Conservation (phyloP, 2,329 filamentous ascomycete species). For the Fusarium lyarnte region DNA sequence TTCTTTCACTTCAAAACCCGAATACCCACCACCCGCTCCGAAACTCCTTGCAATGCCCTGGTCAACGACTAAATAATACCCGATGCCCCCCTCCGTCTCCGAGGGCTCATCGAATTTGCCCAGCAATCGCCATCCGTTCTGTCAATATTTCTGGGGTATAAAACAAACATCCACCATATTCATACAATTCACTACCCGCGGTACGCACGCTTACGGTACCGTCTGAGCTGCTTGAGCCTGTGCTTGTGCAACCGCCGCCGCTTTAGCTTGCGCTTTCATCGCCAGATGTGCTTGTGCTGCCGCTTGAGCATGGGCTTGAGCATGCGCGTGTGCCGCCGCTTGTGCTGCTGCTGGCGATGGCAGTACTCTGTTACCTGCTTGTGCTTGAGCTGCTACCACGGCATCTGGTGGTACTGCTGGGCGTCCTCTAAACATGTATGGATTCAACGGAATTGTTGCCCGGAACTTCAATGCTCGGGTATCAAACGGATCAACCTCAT, state of each 20-base stretch:
- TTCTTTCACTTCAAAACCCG: constrained; percentile 41
- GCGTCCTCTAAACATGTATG: constrained; percentile 53
- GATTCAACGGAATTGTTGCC: constrained; percentile 64
- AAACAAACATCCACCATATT: constrained; percentile 41
- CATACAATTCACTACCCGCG: constrained; percentile 35
- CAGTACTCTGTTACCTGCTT: constrained; percentile 39
- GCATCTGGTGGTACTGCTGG: constrained; percentile 47
- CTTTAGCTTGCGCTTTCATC: constrained; percentile 38
- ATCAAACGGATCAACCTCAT: constrained; percentile 78
- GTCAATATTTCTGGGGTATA: constrained; percentile 39
- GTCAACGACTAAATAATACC: constrained; percentile 43
- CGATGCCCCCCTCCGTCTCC: constrained; percentile 1
- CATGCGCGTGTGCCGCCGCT: constrained; percentile 41
- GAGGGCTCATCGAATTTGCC: constrained; percentile 1
- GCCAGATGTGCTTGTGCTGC: constrained; percentile 43
- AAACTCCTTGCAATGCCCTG: constrained; percentile 52
- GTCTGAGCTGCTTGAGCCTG: constrained; percentile 34
- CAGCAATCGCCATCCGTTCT: constrained; percentile 20
- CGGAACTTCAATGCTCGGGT: constrained; percentile 68
- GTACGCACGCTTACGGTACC: constrained; percentile 13
- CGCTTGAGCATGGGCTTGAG: constrained; percentile 42
- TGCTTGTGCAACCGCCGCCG: constrained; percentile 33
- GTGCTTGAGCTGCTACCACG: constrained; percentile 36
- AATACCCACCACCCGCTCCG: constrained; percentile 43
- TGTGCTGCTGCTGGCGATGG: constrained; percentile 38